Evolutionary conservation across 148 eudicot genomes (phyloP), one percentile per base, ranked within the genome.

Genomic region (Mesembryanthemum crystallinum): DNA sequence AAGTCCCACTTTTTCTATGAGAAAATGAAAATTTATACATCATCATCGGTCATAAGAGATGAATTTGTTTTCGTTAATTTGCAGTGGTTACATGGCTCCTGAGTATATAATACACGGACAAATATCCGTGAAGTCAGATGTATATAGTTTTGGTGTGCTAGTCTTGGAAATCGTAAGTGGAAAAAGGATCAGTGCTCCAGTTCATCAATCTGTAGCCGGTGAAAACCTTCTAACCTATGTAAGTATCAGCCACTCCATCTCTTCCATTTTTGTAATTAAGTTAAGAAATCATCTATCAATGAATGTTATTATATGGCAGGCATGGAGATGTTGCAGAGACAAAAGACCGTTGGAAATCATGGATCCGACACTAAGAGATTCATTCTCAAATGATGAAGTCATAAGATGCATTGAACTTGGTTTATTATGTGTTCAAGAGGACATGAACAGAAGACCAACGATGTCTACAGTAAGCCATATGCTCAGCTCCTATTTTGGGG

Each of bases 61-160:
- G n/a, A n/a, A n/a, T 4, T 17, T 57, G 39, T 17, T 8, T 67
- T 4, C 14, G 24, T 61, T 32, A 69, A 30, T 18, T 24, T 71
- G 74, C 70, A 71, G 80, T 63, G 80, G 80, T 60, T 77, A 77
- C 67, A 77, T 77, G 80, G 75, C 80, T 33, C 80, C 73, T 8
- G 79, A 76, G 39, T 76, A 67, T 5, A 20, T 76, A 25, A 67
- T 76, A 4, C 73, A 76, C 5, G 79, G 79, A 76, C 79, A 76
- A 57, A 27, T 27, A 58, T 58, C 71, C 27, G 73, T 37, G 58
- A 76, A 76, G 68, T 76, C 79, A 68, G 79, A 76, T 14, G 59
- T 76, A 30, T 71, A 71, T 30, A 77, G 80, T 33, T 77, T 77
- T 37, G 80, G 80, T 8, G 75, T 77, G 35, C 35, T 77, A 17